Base-by-base conservation (phyloP, 2,329 filamentous ascomycete species). In the Ceratocystis cacaofunesta region DNA sequence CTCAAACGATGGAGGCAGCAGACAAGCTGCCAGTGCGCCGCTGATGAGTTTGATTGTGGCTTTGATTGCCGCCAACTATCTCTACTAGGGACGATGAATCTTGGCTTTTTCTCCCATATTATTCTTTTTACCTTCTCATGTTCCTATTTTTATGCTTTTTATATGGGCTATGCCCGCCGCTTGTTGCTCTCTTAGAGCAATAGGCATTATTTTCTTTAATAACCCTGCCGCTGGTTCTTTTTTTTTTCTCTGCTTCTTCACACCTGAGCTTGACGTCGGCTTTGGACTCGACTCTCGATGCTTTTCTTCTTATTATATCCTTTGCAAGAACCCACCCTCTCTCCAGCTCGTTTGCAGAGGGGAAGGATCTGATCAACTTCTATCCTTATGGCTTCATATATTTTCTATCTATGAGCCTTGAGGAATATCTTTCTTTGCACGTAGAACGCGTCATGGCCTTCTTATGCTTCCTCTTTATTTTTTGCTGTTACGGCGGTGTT, bases 31-130 rank as follows among this genome's bases (percentile, higher is more conserved):
- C 62, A 78, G 78, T 63, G 76, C 78, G 61, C 80, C 82, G 62
- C 72, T 82, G 48, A 80, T 76, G 6, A 80, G 82, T 58, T 75
- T 85, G 25, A 74, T 84, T 55, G 76, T 84, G 58, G 82, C 82
- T 64, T 76, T 85, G 57, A 75, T 83, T 41, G 82, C 80, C 28
- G 78, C 81, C 30, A 77, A 77, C 17, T 80, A 76, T 69, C 73
- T 82, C 68, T 77, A 78, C 68, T 82, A 73, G 70, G 64, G 55
- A 50, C 15, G 17, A 50, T 15, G 62, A 50, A 17, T 7, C 41
- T 28, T 41, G 62, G 44, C 19, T 58, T n/a, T 19, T 17, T 61
- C 58, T 52, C 44, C 12, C 36, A 5, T 64, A 50, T 69, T 61
- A 52, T 44, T 70, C 52, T 64, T 52, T 64, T 64, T 55, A 52